Base-by-base conservation (phyloP, 768 basidiomycete species). In the Lenzites betulinus region DNA sequence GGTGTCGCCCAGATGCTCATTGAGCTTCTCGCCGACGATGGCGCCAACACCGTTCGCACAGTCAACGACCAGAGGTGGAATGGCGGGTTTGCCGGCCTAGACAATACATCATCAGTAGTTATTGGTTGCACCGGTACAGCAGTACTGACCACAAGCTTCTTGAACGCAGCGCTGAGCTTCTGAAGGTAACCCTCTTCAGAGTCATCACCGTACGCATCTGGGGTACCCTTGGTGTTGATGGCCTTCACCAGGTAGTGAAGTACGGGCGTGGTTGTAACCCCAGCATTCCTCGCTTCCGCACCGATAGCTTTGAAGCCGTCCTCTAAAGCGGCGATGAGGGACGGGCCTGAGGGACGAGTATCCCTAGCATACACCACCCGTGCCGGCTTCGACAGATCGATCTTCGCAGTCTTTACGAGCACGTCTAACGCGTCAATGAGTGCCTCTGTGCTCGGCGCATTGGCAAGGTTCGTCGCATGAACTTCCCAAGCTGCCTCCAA, bases 21-120 rank as follows among this genome's bases (percentile, higher is more conserved):
- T 70, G 39, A 98, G 77, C 43, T 81, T 83, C 35, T 77, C 76
- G 13, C 92, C 86, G 39, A 90, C 87, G 7, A 80, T 77, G 16
- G 90, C 85, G 48, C 97, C 97, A 23, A 99, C 97, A 26, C 97
- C 97, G 71, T 99, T 98, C n/a, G 97, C 97, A 71, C 97, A 98
- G 73, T 99, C 97, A 42, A 99, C 80, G n/a, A 90, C 72, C 48
- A 99, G 70, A 38, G 87, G 83, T 16, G 81, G 73, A 12, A 81
- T 74, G 53, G 78, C 75, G 42, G 77, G 74, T 73, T 87, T 87
- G 59, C 86, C 85, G 25, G 81, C 76, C 89, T 93, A 60, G 35
- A 26, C 28, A 46, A 51, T 33, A 11, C 62, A 44, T 59, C 46
- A 26, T 63, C 23, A 53, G 51, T 33, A 3, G 38, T 25, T 11